These are phyloP conservation scores for Fomitopsis betulina DNA, from an alignment of 1,284 basidiomycete species.

Conservation along the genomic window DNA sequence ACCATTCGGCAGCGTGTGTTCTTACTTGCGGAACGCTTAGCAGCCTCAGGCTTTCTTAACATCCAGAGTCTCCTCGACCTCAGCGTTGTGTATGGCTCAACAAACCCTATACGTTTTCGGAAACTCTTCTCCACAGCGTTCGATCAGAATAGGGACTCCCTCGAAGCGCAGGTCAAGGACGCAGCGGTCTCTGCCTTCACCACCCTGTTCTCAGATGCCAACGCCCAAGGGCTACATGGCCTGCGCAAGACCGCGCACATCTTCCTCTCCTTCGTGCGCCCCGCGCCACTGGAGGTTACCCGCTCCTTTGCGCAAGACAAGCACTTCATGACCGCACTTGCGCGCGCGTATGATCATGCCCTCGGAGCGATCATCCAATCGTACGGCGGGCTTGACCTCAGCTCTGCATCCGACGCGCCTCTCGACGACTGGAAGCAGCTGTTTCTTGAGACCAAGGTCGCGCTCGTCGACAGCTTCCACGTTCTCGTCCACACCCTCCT, in stretches of 20 bases:
- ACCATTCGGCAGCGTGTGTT: conserved; percentile 48
- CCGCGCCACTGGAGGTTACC: conserved; percentile 42
- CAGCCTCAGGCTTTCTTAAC: conserved; percentile 37
- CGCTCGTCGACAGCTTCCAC: conserved; percentile 66
- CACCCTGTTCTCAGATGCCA: conserved; percentile 35
- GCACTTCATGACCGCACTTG: conserved; percentile 52
- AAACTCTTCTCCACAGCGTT: conserved; percentile 39
- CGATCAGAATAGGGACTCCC: conserved; percentile 26
- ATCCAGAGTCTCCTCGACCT: conserved; percentile 57
- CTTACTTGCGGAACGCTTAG: conserved; percentile 51
- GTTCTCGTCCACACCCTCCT: conserved; percentile 47
- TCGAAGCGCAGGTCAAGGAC: conserved; percentile 27
- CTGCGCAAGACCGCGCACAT: conserved; percentile 59
- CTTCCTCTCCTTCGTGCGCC: conserved; percentile 49
- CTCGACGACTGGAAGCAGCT: conserved; percentile 63
- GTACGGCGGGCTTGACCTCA: conserved; percentile 50
- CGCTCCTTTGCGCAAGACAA: conserved; percentile 47
- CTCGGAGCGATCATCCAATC: conserved; percentile 48
- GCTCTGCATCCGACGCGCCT: conserved; percentile 20
- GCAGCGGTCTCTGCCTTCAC: conserved; percentile 56
- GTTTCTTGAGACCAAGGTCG: conserved; percentile 67
- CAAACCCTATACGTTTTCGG: conserved; percentile 39
- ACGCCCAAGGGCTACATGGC: conserved; percentile 51
- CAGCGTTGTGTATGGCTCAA: conserved; percentile 47
- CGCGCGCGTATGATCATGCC: conserved; percentile 52